Evolutionary conservation across 306 rosid species (phyloP).

Genomic region (Trifolium fragiferum): DNA sequence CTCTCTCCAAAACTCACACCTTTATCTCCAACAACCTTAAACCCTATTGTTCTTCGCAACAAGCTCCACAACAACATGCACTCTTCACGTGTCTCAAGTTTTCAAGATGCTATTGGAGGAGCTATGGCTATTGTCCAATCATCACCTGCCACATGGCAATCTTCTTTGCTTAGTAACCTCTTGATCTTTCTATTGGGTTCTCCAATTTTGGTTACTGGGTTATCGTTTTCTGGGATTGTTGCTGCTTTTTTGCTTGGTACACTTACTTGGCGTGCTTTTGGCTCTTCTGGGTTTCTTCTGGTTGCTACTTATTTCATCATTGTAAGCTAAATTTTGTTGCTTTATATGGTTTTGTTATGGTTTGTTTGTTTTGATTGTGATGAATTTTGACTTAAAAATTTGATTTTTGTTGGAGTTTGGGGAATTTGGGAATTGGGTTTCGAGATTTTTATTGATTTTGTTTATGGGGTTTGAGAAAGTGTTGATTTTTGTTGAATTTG

Average conservation of each 20-base stretch:
- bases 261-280: conserved; percentile 99
- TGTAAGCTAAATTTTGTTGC: conserved; percentile 33
- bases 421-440: conserved; percentile 8
- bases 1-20: conserved; percentile 39
- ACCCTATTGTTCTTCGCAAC: conserved; percentile 35
- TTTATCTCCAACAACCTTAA: conserved; percentile 23
- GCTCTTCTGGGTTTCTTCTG: conserved; percentile 79
- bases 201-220: conserved; percentile 75
- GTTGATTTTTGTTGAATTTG: too few species aligned
- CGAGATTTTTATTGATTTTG: conserved; percentile 5
- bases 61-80: conserved; percentile 42
- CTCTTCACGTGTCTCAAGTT: conserved; percentile 43
- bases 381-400: conserved; percentile 15
- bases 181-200: conserved; percentile 75
- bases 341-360: background rate
- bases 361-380: background rate
- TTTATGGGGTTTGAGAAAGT: conserved; percentile 19
- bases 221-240: conserved; percentile 77
- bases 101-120: conserved; percentile 57
- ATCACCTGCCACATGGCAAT: conserved; percentile 84
- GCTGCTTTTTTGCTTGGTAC: conserved; percentile 94
- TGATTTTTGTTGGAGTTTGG: background rate
- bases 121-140: conserved; percentile 67
- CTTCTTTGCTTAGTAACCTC: conserved; percentile 69
- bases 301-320: conserved; percentile 88